Percentiles rank a stretch among this genome's conserved stretches.
These are phyloP conservation scores for Suhomyces ambrosiae DNA, from an alignment of 1,139 yeast species.

Conservation along the genomic window DNA sequence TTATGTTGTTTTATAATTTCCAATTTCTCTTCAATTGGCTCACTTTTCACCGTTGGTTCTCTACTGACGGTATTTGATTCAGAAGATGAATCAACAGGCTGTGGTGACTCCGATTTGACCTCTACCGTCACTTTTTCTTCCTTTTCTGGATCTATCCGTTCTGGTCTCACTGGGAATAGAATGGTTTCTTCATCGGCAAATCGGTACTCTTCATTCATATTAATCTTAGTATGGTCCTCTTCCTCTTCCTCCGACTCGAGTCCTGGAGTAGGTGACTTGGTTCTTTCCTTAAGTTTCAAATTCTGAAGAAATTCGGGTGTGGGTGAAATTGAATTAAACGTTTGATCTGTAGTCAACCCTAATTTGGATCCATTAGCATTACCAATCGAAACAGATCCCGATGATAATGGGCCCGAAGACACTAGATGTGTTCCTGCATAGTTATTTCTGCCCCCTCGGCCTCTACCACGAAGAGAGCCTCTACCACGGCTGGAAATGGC, in stretches of 20 bases:
- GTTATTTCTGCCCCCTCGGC: constrained; percentile 46
- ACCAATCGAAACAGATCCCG: constrained; percentile 58
- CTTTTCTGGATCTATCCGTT: constrained; percentile 31
- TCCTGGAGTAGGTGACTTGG: constrained; percentile 13
- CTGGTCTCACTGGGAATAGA: constrained; percentile 49
- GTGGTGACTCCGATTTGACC: constrained; percentile 16
- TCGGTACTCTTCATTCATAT: constrained; percentile 62
- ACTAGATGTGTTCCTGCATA: constrained; percentile 69
- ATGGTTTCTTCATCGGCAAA: constrained; percentile 51
- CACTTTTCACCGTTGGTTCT: constrained; percentile 40
- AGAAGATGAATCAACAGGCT: constrained; percentile 30
- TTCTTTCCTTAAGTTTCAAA: constrained; percentile 34
- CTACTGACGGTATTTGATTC: constrained; percentile 25
- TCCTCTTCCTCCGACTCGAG: constrained; percentile 29
- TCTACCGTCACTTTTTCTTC: constrained; percentile 3
- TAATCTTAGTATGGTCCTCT: constrained; percentile 49
- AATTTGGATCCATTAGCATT: constrained; percentile 32
- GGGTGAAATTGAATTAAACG: constrained; percentile 31
- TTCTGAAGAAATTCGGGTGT: constrained; percentile 45
- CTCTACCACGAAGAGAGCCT: constrained; percentile 32
- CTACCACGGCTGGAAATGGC: constrained; percentile 24
- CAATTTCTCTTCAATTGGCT: constrained; percentile 33
- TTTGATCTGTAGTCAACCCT: constrained; percentile 31
- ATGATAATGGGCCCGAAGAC: constrained; percentile 70
- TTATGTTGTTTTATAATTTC: constrained; percentile 30